Base-by-base conservation (phyloP, 163 green algal species). In the Chloromonas sp. region DNA sequence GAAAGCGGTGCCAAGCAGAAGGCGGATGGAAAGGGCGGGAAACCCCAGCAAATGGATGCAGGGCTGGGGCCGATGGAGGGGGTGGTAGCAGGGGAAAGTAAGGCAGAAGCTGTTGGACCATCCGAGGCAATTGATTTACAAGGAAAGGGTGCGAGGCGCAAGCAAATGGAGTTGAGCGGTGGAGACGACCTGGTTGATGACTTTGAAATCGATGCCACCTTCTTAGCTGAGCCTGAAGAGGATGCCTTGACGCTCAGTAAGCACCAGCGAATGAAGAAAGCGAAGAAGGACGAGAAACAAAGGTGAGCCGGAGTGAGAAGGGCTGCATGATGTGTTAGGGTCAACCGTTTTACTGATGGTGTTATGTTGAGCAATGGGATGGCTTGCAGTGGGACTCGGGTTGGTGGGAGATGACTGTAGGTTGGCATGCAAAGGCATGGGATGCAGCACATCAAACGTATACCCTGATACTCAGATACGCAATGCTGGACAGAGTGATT, bases 171-270 rank as follows among this genome's bases (percentile, higher is more conserved):
- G 0, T 15, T 8, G 36, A 76, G 3, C 15, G 60, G 60, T 58
- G 74, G 59, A 3, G 74, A 86, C 36, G 83, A 58, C 3, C 60
- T 81, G 15, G 61, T 74, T 15, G 74, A 86, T 57, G 83, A 82
- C 14, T 78, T 82, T 79, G 76, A 82, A 60, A 78, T 82, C 58
- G 36, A 84, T 15, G 13, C 13, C 1, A 3, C 81, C 61, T 81
- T 80, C 71, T 3, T 82, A 74, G 3, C 77, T 1, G 59, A 85
- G 8, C 61, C 71, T 8, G 62, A 84, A 15, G 78, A 85, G 83
- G 61, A 81, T 2, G 60, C 58, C 60, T 60, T 71, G 79, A 71
- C 59, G 14, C 13, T 84, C 8, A 79, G 62, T 59, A 79, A 84
- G 70, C 36, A 60, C 59, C 2, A 88, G 58, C n/a, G 77, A 11